Evolutionary conservation across 1,139 yeast species (phyloP), one percentile per base, ranked within the genome.

Genomic region (Pichia sp.): DNA sequence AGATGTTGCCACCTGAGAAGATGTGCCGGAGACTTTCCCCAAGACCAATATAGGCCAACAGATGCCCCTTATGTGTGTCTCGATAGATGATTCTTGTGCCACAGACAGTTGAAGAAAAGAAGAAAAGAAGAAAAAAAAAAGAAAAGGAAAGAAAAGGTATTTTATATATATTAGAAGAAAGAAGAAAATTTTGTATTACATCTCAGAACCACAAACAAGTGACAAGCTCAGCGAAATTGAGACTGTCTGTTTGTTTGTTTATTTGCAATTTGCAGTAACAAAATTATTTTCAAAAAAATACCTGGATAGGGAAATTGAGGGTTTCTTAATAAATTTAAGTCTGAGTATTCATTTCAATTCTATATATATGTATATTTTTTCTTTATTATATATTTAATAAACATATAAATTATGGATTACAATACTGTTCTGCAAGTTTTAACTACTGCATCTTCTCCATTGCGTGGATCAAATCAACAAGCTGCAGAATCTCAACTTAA

Each of bases 401-500:
- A 33, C 11, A 32, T 9, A 28, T 37, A 34, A 8, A 61, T 56
- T 10, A 53, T 63, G 40, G 58, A 50, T 29, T 49, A 55, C 32
- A 56, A 49, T 25, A 58, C 54, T 26, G 53, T 64, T 30, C 44
- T 60, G n/a, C 47, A 49, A 30, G 58, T 52, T 3, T 52, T 65
- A 25, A 46, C 51, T 2, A 46, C 54, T 0, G 65, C 68, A 2
- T 53, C 66, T 1, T 55, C 59, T 1, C 46, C 57, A 4, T 56
- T 54, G 5, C 48, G 64, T 33, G 64, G 61, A 4, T 41, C 48
- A 0, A 51, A 50, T 6, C 66, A 63, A 43, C 50, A 53, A 36
- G 46, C 49, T 3, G 95, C 95, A 0, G 96, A 88, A 58, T 62
- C 69, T 18, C 86, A 81, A 63, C 68, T 89, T 51, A 79, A 79